phyloP scores from a whole-genome alignment of 257 asterid genomes.

The Lavandula angustifolia region DNA sequence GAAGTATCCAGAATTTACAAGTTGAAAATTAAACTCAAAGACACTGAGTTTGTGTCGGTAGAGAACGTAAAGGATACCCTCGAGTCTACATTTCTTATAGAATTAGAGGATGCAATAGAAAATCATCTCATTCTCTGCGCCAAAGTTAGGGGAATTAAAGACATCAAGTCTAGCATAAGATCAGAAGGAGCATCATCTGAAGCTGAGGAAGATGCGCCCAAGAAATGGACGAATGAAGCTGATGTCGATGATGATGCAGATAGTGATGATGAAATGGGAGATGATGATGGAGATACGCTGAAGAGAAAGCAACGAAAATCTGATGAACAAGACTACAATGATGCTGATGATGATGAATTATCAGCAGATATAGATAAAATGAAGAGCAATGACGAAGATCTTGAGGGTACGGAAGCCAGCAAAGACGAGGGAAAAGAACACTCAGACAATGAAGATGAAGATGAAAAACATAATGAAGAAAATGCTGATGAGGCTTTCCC shows the following conservation, averaged over 20 bases:
- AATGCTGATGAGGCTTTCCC: constrained; percentile 36
- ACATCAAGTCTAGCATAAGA: constrained; percentile 37
- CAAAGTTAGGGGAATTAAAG: constrained; percentile 57
- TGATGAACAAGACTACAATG: constrained; percentile 85
- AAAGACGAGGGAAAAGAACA: constrained; percentile 43
- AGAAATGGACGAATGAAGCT: constrained; percentile 31
- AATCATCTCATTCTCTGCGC: constrained; percentile 57
- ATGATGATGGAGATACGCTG: constrained; percentile 64
- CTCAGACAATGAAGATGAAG: constrained; percentile 36
- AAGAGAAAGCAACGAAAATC: constrained; percentile 68
- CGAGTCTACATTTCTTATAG: constrained; percentile 45
- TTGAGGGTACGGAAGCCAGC: constrained; percentile 38
- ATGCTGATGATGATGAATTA: constrained; percentile 51
- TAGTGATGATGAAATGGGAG: constrained; percentile 56
- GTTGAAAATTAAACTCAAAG: constrained; percentile 61
- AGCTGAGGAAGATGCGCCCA: constrained; percentile 48
- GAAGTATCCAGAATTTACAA: constrained; percentile 52
- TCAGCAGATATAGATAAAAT: constrained; percentile 33
- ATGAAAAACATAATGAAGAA: constrained; percentile 29
- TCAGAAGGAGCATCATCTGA: constrained; percentile 44
- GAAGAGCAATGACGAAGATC: constrained; percentile 32
- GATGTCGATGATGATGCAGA: constrained; percentile 38
- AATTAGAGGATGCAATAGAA: constrained; percentile 79
- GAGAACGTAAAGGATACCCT: constrained; percentile 61
- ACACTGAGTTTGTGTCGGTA: constrained; percentile 60